Conservation (phyloP, 257 asterid genomes). For the Salvia hispanica region DNA sequence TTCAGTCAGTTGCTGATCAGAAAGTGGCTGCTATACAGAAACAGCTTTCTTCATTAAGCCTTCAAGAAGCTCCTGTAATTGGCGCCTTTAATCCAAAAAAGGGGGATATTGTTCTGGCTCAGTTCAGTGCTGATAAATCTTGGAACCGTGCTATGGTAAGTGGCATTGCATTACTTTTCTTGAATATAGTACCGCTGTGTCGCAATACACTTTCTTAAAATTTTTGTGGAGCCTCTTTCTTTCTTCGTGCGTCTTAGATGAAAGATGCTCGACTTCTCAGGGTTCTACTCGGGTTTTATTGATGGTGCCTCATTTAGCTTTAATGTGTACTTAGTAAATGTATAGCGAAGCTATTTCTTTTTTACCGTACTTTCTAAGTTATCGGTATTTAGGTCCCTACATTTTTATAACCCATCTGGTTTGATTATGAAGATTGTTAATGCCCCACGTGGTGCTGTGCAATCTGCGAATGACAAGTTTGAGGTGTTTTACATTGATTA, state of each 20-base stretch:
- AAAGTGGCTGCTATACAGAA: constrained; percentile 76
- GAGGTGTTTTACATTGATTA: constrained; percentile 94
- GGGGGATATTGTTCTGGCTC: constrained; percentile 88
- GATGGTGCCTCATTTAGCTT: neutral
- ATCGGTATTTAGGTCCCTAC: neutral
- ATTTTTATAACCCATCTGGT: constrained; percentile 5
- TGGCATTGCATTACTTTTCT: constrained; percentile 5
- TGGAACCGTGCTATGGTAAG: constrained; percentile 99
- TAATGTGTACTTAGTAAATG: neutral
- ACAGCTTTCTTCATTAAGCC: constrained; percentile 76
- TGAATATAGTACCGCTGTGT: constrained; percentile 4
- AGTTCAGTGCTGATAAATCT: constrained; percentile 84
- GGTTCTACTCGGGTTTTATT: neutral
- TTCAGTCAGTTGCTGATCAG: constrained; percentile 82
- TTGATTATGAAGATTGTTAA: constrained; percentile 62
- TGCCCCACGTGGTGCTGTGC: constrained; percentile 74
- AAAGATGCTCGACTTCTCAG: neutral
- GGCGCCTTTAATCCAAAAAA: constrained; percentile 87
- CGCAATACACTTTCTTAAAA: too few relatives aligned
- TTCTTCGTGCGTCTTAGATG: neutral
- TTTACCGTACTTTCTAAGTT: neutral
- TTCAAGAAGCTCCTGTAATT: constrained; percentile 81
- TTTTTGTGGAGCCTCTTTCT: too few relatives aligned
- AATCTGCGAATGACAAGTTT: constrained; percentile 68
- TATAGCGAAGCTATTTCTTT: neutral